A percentile compares a stretch with the other conserved stretches of the same genome.
These are phyloP conservation scores for Reutealis trisperma DNA, from an alignment of 345 rosid genomes.

Conservation along the genomic window DNA sequence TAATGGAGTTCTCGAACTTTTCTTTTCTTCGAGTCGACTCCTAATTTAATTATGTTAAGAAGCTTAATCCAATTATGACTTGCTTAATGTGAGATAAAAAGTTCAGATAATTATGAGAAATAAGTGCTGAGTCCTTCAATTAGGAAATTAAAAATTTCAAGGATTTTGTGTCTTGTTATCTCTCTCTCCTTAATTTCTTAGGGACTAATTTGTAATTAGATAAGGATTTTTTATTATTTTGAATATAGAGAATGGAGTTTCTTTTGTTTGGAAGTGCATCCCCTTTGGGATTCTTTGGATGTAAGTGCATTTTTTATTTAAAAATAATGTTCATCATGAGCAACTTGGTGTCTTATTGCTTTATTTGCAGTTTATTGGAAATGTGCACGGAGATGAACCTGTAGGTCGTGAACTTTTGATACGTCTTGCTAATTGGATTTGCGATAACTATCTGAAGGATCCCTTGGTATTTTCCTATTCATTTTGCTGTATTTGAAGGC, in stretches of 20 bases:
- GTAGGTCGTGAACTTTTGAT: constrained; percentile 87
- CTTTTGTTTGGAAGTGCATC: not conserved
- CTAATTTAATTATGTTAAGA: not conserved
- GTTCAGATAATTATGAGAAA: not conserved
- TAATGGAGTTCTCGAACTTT: not conserved
- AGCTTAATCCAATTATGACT: not conserved
- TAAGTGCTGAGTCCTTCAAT: not conserved
- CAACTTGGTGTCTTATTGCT: constrained; percentile 19
- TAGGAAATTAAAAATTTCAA: not conserved
- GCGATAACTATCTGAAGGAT: constrained; percentile 72
- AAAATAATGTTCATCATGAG: not conserved
- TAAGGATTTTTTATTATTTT: not conserved
- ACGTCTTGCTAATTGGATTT: constrained; percentile 88
- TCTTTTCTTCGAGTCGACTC: not conserved
- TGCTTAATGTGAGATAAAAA: not conserved
- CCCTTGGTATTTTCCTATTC: constrained; percentile 61
- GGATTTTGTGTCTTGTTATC: not conserved
- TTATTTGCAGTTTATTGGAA: constrained; percentile 75
- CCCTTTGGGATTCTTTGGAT: not conserved
- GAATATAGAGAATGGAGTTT: not conserved
- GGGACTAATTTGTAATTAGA: not conserved
- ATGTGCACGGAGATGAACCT: constrained; percentile 97
- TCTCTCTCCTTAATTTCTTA: not conserved
- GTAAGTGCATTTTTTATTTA: not conserved
- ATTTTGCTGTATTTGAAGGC: constrained; percentile 12